Percentiles rank a stretch among this genome's conserved stretches.
phyloP scores from a whole-genome alignment of 768 basidiomycete genomes.

The Trametes punicea region DNA sequence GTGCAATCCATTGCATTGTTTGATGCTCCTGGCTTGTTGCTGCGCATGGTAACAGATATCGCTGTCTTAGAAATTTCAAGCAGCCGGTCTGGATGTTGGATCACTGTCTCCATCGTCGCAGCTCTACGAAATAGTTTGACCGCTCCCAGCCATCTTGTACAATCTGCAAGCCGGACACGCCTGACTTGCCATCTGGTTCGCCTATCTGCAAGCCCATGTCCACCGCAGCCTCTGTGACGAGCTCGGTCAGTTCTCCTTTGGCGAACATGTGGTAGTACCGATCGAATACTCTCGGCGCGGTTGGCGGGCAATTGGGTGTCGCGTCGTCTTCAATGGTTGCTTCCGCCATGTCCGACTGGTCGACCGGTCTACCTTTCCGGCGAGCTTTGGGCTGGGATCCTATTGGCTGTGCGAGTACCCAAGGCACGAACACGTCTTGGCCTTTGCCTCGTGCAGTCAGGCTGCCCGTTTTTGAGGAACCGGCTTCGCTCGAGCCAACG shows the following conservation, averaged over 20 bases:
- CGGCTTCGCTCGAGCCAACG: conserved; percentile 23
- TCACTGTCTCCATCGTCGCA: conserved; percentile 55
- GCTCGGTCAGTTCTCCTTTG: conserved; percentile 64
- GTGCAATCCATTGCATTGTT: neutral
- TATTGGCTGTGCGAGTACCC: conserved; percentile 54
- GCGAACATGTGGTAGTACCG: conserved; percentile 97
- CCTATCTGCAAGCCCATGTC: conserved; percentile 56
- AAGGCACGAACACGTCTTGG: conserved; percentile 88
- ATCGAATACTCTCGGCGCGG: conserved; percentile 54
- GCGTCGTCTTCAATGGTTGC: neutral
- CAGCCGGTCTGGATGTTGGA: neutral
- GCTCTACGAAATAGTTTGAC: conserved; percentile 84
- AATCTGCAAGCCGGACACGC: conserved; percentile 54
- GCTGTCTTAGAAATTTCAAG: neutral
- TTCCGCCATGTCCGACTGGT: neutral
- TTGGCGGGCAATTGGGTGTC: neutral
- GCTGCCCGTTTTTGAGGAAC: conserved; percentile 21
- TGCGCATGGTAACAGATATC: neutral
- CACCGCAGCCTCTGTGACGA: conserved; percentile 61
- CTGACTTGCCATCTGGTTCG: conserved; percentile 10
- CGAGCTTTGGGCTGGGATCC: conserved; percentile 23
- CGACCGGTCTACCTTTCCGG: neutral
- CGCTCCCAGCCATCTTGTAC: conserved; percentile 80
- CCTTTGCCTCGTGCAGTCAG: conserved; percentile 32
- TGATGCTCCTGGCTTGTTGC: neutral